Conservation (phyloP, 257 asterid genomes). For the Fraxinus americana region DNA sequence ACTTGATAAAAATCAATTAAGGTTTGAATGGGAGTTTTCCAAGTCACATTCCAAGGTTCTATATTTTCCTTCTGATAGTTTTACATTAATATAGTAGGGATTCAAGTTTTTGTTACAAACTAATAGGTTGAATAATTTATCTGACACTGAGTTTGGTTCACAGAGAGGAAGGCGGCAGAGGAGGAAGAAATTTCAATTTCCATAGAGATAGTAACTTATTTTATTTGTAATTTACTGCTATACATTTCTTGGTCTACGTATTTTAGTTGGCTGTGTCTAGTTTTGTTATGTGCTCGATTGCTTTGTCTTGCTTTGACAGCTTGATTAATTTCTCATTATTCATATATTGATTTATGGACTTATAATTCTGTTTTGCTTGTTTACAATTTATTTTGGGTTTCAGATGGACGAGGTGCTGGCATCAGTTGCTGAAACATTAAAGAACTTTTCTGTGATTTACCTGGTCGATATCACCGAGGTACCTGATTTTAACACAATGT, state of each 20-base stretch:
- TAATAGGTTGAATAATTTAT: neutral
- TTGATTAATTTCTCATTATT: neutral
- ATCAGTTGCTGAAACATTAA: slow-evolving; percentile 49
- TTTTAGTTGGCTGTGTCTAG: neutral
- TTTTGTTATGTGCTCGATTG: neutral
- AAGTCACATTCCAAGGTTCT: neutral
- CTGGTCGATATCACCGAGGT: slow-evolving; percentile 75
- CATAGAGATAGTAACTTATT: neutral
- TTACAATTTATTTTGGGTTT: neutral
- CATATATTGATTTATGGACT: neutral
- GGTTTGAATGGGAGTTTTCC: neutral
- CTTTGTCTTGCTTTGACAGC: neutral
- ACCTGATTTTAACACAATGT: slow-evolving; percentile 96
- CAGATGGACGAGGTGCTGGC: slow-evolving; percentile 53
- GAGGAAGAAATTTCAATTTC: neutral
- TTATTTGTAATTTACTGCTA: neutral
- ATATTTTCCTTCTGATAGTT: neutral
- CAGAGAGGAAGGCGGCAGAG: neutral
- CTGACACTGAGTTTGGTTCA: neutral
- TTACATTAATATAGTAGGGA: too few relatives aligned
- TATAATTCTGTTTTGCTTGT: neutral
- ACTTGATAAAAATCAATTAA: neutral
- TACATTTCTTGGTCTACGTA: neutral
- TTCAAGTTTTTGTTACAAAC: neutral
- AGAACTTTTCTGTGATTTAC: slow-evolving; percentile 52